A percentile compares a stretch with the other conserved stretches of the same genome.
Conservation (phyloP, 768 basidiomycete species). For the Lactarius sanguifluus region DNA sequence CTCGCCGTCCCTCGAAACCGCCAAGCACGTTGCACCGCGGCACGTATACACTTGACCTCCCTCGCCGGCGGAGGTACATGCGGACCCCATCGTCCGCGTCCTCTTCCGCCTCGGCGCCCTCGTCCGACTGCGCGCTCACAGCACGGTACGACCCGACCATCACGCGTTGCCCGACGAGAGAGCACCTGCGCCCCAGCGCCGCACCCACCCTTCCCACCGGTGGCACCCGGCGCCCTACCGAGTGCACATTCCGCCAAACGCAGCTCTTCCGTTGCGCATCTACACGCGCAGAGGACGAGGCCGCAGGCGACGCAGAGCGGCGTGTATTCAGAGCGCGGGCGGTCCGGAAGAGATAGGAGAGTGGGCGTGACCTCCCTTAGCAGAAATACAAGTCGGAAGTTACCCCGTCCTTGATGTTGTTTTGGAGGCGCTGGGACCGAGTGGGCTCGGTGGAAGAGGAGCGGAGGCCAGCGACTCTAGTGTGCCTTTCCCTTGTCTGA, state of each 20-base stretch:
- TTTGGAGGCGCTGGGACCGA: neutral
- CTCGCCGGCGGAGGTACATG: slow-evolving; percentile 18
- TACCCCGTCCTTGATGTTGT: too few species aligned
- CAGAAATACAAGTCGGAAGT: slow-evolving; percentile 19
- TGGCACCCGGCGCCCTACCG: neutral
- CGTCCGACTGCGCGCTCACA: neutral
- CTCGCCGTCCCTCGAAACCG: slow-evolving; percentile 15
- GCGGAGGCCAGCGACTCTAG: neutral
- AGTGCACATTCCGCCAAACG: slow-evolving; percentile 21
- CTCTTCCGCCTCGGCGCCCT: neutral
- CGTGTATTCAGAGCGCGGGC: slow-evolving; percentile 21
- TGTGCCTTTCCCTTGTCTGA: too few species aligned
- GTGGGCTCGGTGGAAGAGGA: neutral
- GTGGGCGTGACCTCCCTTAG: slow-evolving; percentile 17
- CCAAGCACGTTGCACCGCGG: slow-evolving; percentile 22
- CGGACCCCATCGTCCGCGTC: neutral
- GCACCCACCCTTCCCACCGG: neutral
- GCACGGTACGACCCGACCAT: slow-evolving; percentile 15
- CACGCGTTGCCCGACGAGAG: slow-evolving; percentile 11
- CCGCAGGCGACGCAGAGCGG: slow-evolving; percentile 28
- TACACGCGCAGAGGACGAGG: slow-evolving; percentile 24
- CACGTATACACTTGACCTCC: slow-evolving; percentile 19
- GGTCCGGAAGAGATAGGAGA: too few species aligned
- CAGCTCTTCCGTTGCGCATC: slow-evolving; percentile 11
- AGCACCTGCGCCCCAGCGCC: slow-evolving; percentile 10